A percentile compares a stretch with the other conserved stretches of the same genome.
phyloP scores from a whole-genome alignment of 225 moss, liverwort and hornwort genomes.

The Physcomitrium patens region DNA sequence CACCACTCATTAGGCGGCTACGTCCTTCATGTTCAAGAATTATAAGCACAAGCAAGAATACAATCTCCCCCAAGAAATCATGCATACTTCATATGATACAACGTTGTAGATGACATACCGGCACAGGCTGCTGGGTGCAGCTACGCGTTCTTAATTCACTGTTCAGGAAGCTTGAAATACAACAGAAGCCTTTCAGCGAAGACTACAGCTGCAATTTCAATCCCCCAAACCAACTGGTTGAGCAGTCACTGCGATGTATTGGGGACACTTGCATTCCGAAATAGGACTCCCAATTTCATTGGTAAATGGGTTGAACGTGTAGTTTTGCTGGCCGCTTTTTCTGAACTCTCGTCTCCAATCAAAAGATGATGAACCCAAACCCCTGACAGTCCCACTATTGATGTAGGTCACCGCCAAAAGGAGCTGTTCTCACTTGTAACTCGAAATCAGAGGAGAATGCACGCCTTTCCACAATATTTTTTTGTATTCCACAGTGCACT shows the following conservation, averaged over 20 bases:
- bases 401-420: conserved; percentile 16
- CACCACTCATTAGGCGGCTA: not conserved
- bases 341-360: conserved; percentile 21
- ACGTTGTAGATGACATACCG: conserved; percentile 32
- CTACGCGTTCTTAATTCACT: conserved; percentile 6
- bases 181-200: conserved; percentile 9
- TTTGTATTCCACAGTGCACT: conserved; percentile 14
- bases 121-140: conserved; percentile 14
- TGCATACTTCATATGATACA: conserved; percentile 4
- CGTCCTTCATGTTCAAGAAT: conserved; percentile 12
- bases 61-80: not conserved
- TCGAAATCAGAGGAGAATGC: conserved; percentile 6
- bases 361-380: conserved; percentile 24
- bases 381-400: conserved; percentile 20
- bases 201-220: conserved; percentile 14
- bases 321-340: conserved; percentile 28
- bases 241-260: conserved; percentile 19
- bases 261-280: conserved; percentile 29
- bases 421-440: conserved; percentile 16
- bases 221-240: not conserved
- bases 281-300: conserved; percentile 35
- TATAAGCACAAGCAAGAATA: not conserved
- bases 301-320: conserved; percentile 28
- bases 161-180: conserved; percentile 20
- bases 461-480: conserved; percentile 1